Conservation (phyloP, 1,284 basidiomycete genomes). For the Fistulina hepatica region DNA sequence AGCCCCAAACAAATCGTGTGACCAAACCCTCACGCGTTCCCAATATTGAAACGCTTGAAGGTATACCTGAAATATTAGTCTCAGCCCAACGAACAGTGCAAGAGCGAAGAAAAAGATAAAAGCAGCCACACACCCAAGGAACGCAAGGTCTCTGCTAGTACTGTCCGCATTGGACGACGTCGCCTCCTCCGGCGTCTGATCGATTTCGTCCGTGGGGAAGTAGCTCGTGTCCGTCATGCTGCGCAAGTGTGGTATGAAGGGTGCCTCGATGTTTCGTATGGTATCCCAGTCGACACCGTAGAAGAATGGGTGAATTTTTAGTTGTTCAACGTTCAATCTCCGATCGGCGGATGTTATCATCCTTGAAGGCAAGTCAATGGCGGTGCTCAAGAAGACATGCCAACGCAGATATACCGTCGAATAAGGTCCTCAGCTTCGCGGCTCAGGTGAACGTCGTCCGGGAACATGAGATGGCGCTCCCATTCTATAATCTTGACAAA, state of each 20-base stretch:
- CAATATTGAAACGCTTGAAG: constrained; percentile 53
- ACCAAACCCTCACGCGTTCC: too few relatives aligned
- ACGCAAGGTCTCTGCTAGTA: constrained; percentile 80
- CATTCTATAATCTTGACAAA: constrained; percentile 98
- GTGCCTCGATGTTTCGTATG: constrained; percentile 87
- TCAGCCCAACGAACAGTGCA: constrained; percentile 2
- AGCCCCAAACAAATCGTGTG: too few relatives aligned
- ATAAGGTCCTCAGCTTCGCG: constrained; percentile 91
- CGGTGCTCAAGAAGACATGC: constrained; percentile 3
- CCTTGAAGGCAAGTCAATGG: constrained; percentile 23
- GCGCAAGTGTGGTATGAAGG: constrained; percentile 88
- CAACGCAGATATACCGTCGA: constrained; percentile 42
- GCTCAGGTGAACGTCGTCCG: constrained; percentile 92
- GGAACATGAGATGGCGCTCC: constrained; percentile 81
- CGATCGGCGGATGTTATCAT: constrained; percentile 82
- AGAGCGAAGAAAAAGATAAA: constrained; percentile 1
- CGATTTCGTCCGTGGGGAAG: constrained; percentile 95
- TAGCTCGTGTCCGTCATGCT: constrained; percentile 94
- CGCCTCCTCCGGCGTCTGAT: constrained; percentile 69
- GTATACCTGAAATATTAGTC: constrained; percentile 43
- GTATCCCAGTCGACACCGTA: constrained; percentile 92
- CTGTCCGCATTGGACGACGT: constrained; percentile 41
- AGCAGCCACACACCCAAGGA: constrained; percentile 63
- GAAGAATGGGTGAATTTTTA: constrained; percentile 93
- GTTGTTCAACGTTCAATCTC: constrained; percentile 76